Base-by-base conservation (phyloP, 352 stramenopile species). In the Phytophthora ohioensis region DNA sequence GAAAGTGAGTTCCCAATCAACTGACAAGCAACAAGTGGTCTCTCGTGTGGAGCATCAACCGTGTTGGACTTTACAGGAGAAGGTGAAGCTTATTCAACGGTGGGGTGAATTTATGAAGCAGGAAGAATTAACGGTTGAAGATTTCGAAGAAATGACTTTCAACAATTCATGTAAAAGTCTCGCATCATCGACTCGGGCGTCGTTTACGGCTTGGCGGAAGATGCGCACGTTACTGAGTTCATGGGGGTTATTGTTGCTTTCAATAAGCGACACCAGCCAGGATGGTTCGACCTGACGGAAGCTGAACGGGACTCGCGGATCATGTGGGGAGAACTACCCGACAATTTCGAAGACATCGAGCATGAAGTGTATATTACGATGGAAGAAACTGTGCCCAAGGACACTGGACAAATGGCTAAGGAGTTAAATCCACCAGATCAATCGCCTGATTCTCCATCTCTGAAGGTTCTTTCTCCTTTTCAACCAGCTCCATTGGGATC, bases 261-360 rank as follows among this genome's bases (percentile, higher is more conserved):
- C 32, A 73, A 73, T 13, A 30, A 3, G 3, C 13, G 59, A 4
- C 52, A 73, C 35, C 43, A 62, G 4, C 64, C 69, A 15, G 69
- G 69, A n/a, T 76, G 69, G 69, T 76, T 76, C 54, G 58, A 69
- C 17, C 49, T 76, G 6, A 42, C 27, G 17, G 69, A 76, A 8
- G 10, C 27, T 0, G 55, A 73, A 32, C 42, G 60, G 54, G 64
- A 76, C n/a, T 34, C 35, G 3, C 35, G 27, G 13, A 53, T 72
- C 0, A 48, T 41, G 10, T 72, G 64, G 63, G 35, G 27, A 30
- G 46, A 73, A 5, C 17, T 76, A 10, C 69, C 69, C 0, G 31
- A 65, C 27, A 64, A 69, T 21, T 76, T 76, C n/a, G 64, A 73
- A 35, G 69, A 67, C 8, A 68, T 76, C 45, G 57, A 61, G 9